Conservation (phyloP, 1,284 basidiomycete genomes). For the Ceratobasidium papillatum region DNA sequence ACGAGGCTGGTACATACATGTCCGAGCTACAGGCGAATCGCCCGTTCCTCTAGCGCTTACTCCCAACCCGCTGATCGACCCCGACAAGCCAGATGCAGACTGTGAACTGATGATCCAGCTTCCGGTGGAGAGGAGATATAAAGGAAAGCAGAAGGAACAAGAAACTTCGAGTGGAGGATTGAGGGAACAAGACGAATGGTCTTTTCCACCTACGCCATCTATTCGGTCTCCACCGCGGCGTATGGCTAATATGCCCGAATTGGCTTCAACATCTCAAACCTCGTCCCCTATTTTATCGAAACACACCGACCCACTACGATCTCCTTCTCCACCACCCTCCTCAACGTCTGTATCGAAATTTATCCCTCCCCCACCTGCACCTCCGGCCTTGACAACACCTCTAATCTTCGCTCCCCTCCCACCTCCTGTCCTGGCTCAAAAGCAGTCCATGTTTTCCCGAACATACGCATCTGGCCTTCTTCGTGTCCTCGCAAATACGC, state of each 20-base stretch:
- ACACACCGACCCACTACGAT: conserved; percentile 31
- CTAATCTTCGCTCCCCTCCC: conserved; percentile 21
- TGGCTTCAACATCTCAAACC: conserved; percentile 6
- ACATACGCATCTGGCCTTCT: conserved; percentile 27
- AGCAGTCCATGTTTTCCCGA: conserved; percentile 23
- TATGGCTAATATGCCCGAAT: neutral
- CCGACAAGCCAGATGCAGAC: conserved; percentile 18
- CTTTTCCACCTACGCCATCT: conserved; percentile 30
- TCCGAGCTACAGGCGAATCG: neutral
- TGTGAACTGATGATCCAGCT: conserved; percentile 17
- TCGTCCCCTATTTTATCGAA: neutral
- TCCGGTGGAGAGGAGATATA: neutral
- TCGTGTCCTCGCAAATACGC: conserved; percentile 9
- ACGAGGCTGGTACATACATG: conserved; percentile 35
- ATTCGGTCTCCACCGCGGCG: conserved; percentile 28
- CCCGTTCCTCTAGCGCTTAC: conserved; percentile 6
- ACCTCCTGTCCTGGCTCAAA: conserved; percentile 7
- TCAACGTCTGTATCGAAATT: conserved; percentile 1
- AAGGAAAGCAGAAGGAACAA: conserved; percentile 2
- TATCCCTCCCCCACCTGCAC: neutral
- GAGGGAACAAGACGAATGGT: conserved; percentile 33
- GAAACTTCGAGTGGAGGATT: neutral
- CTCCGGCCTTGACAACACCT: neutral
- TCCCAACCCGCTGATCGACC: conserved; percentile 8
- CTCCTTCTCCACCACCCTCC: conserved; percentile 13